These are phyloP conservation scores for Magnusiomyces ingens DNA, from an alignment of 1,139 yeast genomes.

Conservation along the genomic window DNA sequence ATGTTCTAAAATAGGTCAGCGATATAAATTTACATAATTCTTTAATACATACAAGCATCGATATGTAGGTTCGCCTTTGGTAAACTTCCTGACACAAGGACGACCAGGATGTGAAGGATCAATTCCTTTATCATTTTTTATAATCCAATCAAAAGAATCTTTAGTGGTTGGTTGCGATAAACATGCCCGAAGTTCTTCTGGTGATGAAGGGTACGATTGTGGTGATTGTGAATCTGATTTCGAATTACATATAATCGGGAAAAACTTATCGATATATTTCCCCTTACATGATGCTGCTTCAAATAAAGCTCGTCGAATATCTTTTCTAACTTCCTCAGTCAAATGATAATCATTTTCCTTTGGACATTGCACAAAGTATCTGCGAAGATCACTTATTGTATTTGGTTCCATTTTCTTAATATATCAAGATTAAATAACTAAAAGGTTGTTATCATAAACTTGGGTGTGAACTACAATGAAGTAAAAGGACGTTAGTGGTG, in stretches of 20 bases:
- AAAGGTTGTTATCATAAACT: background rate
- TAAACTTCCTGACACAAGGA: conserved; percentile 72
- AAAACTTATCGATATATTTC: conserved; percentile 42
- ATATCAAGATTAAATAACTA: background rate
- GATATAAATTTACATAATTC: background rate
- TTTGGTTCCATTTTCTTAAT: conserved; percentile 4
- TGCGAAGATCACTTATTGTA: conserved; percentile 19
- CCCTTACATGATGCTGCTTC: conserved; percentile 48
- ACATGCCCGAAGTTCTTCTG: background rate
- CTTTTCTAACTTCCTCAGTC: conserved; percentile 30
- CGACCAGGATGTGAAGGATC: conserved; percentile 50
- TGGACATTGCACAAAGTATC: conserved; percentile 28
- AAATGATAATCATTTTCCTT: conserved; percentile 22
- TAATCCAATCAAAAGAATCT: conserved; percentile 19
- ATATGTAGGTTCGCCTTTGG: conserved; percentile 82
- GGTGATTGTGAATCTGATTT: background rate
- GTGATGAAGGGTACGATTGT: background rate
- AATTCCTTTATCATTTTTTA: conserved; percentile 20
- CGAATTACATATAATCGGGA: conserved; percentile 34
- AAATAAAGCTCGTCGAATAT: conserved; percentile 44
- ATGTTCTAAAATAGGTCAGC: conserved; percentile 38
- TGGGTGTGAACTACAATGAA: too few species aligned
- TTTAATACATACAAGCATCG: conserved; percentile 45
- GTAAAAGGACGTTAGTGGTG: too few species aligned
- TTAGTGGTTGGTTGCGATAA: conserved; percentile 1